Evolutionary conservation across 192 early-diverging fungal genomes (phyloP), one percentile per base, ranked within the genome.

Genomic region (Thamnidium elegans): DNA sequence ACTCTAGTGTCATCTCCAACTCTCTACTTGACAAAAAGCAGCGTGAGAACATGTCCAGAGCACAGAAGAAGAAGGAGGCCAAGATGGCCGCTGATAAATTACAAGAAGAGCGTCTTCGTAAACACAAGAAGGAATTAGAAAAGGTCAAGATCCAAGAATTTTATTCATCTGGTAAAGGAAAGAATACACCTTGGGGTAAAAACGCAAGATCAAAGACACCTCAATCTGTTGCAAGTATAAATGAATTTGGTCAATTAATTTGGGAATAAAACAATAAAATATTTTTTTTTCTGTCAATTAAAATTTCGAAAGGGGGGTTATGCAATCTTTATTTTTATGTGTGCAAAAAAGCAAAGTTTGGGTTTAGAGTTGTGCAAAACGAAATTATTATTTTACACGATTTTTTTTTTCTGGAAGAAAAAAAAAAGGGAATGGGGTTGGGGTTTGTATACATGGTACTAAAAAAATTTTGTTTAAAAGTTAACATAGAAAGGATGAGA

Each of bases 1-100:
- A 3, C 1, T 34, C 56, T 4, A 11, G 21, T 17, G 11, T 44
- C 8, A 21, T 46, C 13, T 59, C 21, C 10, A 21, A 48, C 11
- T 50, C 30, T 8, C 8, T 14, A 26, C 30, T 42, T 23, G 85
- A 80, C 58, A 89, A 84, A 54, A 86, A 81, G 62, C 87, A 89
- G 58, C 73, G 83, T 14, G 81, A 89, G 74, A 87, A 83, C 56
- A 63, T 73, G 32, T 72, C 78, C 3, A 79, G 79, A 69, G 80
- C 79, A 19, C 78, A 79, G 47, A 81, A 78, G 44, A 69, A 61
- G 61, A 86, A 85, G 48, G 85, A 85, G 50, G 80, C 78, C 8
- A 84, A 82, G 20, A 77, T 73, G 0, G 50, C 79, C 3, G 56
- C 34, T 1, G 78, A 84, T 17, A 78, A 75, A 7, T 34, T 81